Conservation (phyloP, 2,329 filamentous ascomycete genomes). For the Trichoderma polysporum region DNA sequence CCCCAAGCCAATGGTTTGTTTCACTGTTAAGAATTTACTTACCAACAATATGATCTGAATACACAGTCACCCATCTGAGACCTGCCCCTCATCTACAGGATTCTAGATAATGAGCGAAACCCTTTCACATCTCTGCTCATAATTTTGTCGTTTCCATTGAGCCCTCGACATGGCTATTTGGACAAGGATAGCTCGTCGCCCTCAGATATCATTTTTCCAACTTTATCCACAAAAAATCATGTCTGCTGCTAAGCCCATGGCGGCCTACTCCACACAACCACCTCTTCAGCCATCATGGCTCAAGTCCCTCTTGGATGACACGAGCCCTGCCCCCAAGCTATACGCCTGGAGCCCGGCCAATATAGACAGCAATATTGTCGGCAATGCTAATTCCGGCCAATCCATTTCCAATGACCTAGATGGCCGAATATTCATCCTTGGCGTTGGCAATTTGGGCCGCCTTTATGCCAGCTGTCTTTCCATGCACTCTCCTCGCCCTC, state of each 20-base stretch:
- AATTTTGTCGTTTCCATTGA: neutral
- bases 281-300: conserved; percentile 38
- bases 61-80: too few species aligned
- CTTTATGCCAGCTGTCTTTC: conserved; percentile 74
- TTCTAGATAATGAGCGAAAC: too few species aligned
- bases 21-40: neutral
- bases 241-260: neutral
- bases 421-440: conserved; percentile 72
- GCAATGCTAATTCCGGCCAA: neutral
- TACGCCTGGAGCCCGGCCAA: conserved; percentile 39
- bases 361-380: conserved; percentile 20
- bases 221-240: neutral
- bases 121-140: too few species aligned
- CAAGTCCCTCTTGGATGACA: conserved; percentile 29
- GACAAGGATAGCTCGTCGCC: neutral
- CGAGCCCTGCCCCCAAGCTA: conserved; percentile 33
- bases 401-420: conserved; percentile 23
- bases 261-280: conserved; percentile 11
- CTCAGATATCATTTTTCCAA: neutral
- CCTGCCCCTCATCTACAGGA: neutral
- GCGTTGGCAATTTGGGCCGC: conserved; percentile 76
- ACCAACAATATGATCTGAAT: neutral
- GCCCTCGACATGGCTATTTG: neutral
- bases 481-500: conserved; percentile 59
- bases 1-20: neutral